These are phyloP conservation scores for Aureobasidium vineae DNA, from an alignment of 2,329 filamentous ascomycete genomes.

Conservation along the genomic window DNA sequence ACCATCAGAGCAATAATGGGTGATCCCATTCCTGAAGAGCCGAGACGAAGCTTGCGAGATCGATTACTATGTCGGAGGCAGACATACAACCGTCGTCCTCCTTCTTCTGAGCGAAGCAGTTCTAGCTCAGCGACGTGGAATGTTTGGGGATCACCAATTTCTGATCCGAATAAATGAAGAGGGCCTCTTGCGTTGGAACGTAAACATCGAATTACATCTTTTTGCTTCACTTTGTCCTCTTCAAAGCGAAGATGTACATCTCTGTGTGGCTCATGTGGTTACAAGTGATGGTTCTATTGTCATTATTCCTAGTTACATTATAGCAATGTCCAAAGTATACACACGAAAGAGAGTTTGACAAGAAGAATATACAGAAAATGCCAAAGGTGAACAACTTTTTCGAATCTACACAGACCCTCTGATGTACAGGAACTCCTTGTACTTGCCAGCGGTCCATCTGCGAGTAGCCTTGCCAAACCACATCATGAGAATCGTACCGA, in stretches of 20 bases:
- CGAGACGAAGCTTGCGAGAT: slow-evolving; percentile 8
- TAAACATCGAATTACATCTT: no score
- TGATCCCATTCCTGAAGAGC: slow-evolving; percentile 2
- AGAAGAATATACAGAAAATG: slow-evolving; percentile 2
- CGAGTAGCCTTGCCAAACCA: slow-evolving; percentile 53
- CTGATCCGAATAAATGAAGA: slow-evolving; percentile 1
- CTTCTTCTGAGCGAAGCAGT: slow-evolving; percentile 1
- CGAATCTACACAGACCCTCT: slow-evolving; percentile 40
- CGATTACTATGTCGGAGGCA: not conserved
- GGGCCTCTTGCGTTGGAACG: not conserved
- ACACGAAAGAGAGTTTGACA: not conserved
- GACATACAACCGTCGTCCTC: slow-evolving; percentile 14
- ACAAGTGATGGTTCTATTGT: not conserved
- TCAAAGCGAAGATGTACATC: not conserved
- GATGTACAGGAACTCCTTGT: slow-evolving; percentile 50
- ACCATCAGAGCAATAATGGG: slow-evolving; percentile 5
- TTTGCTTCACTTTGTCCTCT: no score
- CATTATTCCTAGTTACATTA: not conserved
- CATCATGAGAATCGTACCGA: slow-evolving; percentile 54
- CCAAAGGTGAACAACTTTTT: not conserved
- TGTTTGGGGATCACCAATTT: slow-evolving; percentile 11
- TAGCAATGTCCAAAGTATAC: not conserved
- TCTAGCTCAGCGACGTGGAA: slow-evolving; percentile 5
- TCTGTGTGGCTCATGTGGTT: not conserved
- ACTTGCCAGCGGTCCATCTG: slow-evolving; percentile 49